Percentiles rank a stretch among this genome's conserved stretches.
phyloP scores from a whole-genome alignment of 116 monocot genomes.

The Papilionanthe hybrid region DNA sequence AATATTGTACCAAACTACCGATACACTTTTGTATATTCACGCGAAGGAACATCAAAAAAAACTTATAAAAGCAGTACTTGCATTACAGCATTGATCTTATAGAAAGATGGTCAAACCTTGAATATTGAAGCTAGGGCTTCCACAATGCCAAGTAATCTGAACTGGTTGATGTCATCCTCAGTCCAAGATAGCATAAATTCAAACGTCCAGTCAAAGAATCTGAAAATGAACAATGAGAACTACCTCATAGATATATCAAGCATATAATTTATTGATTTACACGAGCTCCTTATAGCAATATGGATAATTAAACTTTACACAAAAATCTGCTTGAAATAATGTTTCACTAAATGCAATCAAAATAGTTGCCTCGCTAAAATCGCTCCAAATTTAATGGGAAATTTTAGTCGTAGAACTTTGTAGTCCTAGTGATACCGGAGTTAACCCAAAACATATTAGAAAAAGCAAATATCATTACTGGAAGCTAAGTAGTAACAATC shows the following conservation, averaged over 20 bases:
- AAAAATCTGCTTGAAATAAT: background rate
- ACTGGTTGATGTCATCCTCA: conserved; percentile 54
- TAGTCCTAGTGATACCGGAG: background rate
- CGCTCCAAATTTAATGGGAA: background rate
- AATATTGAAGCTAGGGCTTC: conserved; percentile 89
- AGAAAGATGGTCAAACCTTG: conserved; percentile 46
- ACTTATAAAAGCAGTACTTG: no score
- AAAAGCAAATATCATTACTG: no score
- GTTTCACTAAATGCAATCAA: background rate
- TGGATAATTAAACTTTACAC: background rate
- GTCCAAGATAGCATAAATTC: conserved; percentile 54
- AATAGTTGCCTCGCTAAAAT: background rate
- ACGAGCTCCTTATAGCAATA: background rate
- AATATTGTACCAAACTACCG: no score
- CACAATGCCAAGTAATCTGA: conserved; percentile 74
- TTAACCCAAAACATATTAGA: no score
- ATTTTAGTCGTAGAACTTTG: background rate
- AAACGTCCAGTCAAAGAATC: conserved; percentile 81
- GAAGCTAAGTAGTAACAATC: no score
- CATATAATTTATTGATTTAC: background rate
- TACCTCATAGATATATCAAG: background rate
- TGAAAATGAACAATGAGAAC: conserved; percentile 30
- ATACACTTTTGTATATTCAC: no score
- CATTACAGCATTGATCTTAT: background rate
- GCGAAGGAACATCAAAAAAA: no score